Evolutionary conservation across 768 basidiomycete genomes (phyloP).

Genomic region (Amanita muscaria): DNA sequence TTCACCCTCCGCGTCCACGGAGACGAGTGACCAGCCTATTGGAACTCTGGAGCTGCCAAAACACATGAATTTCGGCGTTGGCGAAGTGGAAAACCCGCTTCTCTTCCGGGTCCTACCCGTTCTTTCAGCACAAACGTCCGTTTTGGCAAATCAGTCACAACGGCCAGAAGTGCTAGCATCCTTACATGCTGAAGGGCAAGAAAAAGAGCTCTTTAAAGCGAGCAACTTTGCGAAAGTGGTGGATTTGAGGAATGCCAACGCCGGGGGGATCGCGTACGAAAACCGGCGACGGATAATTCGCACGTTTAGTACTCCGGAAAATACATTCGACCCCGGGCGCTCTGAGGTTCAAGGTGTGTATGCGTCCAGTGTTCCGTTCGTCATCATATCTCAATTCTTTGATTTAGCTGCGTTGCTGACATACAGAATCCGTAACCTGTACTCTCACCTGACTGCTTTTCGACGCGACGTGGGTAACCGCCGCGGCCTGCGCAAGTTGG

Average conservation of each 20-base stretch:
- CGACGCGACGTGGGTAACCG: conserved; percentile 73
- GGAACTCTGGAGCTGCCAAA: conserved; percentile 40
- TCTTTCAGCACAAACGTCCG: conserved; percentile 30
- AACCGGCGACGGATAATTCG: conserved; percentile 73
- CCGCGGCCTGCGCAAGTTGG: conserved; percentile 63
- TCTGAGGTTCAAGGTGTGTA: conserved; percentile 84
- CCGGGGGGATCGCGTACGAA: conserved; percentile 78
- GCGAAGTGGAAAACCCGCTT: conserved; percentile 43
- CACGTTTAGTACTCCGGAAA: conserved; percentile 66
- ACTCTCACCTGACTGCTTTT: conserved; percentile 59
- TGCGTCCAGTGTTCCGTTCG: conserved; percentile 3
- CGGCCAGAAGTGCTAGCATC: background rate
- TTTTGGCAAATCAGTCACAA: conserved; percentile 5
- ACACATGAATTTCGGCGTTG: conserved; percentile 60
- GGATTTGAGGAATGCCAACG: conserved; percentile 84
- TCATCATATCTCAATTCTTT: background rate
- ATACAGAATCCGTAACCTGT: conserved; percentile 74
- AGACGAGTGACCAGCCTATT: conserved; percentile 21
- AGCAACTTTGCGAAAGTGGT: conserved; percentile 57
- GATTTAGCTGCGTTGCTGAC: conserved; percentile 76
- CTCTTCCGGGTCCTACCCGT: conserved; percentile 63
- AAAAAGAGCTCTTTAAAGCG: conserved; percentile 36
- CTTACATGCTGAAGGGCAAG: conserved; percentile 17
- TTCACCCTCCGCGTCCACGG: conserved; percentile 15
- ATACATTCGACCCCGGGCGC: conserved; percentile 68